Evolutionary conservation across 352 stramenopile genomes (phyloP), one percentile per base, ranked within the genome.

Genomic region (Phytophthora macrochlamydospora): DNA sequence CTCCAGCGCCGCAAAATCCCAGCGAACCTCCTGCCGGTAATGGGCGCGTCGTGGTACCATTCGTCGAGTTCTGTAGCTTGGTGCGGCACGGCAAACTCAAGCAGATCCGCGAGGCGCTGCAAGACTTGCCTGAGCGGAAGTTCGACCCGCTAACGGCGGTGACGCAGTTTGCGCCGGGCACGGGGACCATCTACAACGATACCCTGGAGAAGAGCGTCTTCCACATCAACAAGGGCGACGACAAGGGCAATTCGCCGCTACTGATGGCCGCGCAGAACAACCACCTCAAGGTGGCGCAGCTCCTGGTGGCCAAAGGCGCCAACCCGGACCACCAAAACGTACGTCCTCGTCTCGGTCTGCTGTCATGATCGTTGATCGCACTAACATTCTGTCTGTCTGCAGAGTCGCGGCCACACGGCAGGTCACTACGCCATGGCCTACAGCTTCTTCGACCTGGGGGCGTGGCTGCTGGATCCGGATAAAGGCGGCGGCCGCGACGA

Each of bases 361-460:
- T 37, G 18, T 59, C 24, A 54, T 61, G 33, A 11, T 51, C n/a
- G 48, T 51, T 18, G 37, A 60, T 33, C 30, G 32, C 24, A 43
- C 31, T 71, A 57, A 62, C n/a, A 13, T 29, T 13, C 50, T 46
- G 33, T 53, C 46, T 48, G 53, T 13, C 54, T 32, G 40, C 54
- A 90, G 81, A 89, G 83, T 73, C 73, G 85, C 45, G 94, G 94
- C 31, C 96, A 98, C 65, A 98, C 94, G 1, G 79, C 93, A 0
- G 84, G 97, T 40, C 94, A 98, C 68, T 98, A 97, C 73, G 94
- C 94, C 30, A 95, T 98, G 85, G 83, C 87, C 13, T 97, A 96
- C 76, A 93, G 78, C 73, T 93, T 93, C 72, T 93, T 93, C 64
- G 94, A 98, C 71, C 62, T 98, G 18, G 91, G 87, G 33, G 93